Evolutionary conservation across 2,329 filamentous ascomycete genomes (phyloP), one percentile per base, ranked within the genome.

Genomic region (Colletotrichum shisoi): DNA sequence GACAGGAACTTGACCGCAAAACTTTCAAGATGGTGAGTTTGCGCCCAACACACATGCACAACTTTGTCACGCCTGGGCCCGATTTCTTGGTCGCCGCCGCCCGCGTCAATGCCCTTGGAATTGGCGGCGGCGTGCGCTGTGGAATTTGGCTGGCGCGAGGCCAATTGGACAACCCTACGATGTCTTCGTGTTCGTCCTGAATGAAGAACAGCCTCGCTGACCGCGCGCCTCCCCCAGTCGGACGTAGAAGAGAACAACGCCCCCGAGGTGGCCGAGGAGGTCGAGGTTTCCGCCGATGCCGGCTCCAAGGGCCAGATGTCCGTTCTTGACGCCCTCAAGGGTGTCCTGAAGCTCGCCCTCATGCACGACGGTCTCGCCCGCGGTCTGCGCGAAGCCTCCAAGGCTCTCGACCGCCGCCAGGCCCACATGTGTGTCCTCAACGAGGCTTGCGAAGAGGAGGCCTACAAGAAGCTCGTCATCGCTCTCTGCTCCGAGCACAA

Each of bases 351-450:
- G 88, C 92, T 98, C 81, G 91, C 95, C 72, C 92, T 99, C 77
- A 97, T 98, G 91, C 94, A 99, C 91, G 95, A 99, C 82, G 95
- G 95, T 82, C 94, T 99, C 76, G 95, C 95, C 80, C 94, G 95
- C 77, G 95, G 95, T 85, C 93, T 99, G 78, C 94, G 95, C 76
- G 95, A 99, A 86, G 95, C 95, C 73, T 93, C 91, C 86, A 99
- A 99, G 89, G 94, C 95, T 72, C 93, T 99, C 79, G 95, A 99
- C 85, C 91, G 95, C 80, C 93, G 95, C 80, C 92, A 99, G 87
- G 95, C 95, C 70, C 95, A 99, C 87, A 98, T 99, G 94, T 99
- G 95, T 83, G 95, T 99, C 75, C 90, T 99, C 78, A 99, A 99
- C 90, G 95, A 99, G 90, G 91, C 91, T 75, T 99, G 95, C 88